Evolutionary conservation across 148 eudicot species (phyloP).

Genomic region (Rhododendron griersonianum): DNA sequence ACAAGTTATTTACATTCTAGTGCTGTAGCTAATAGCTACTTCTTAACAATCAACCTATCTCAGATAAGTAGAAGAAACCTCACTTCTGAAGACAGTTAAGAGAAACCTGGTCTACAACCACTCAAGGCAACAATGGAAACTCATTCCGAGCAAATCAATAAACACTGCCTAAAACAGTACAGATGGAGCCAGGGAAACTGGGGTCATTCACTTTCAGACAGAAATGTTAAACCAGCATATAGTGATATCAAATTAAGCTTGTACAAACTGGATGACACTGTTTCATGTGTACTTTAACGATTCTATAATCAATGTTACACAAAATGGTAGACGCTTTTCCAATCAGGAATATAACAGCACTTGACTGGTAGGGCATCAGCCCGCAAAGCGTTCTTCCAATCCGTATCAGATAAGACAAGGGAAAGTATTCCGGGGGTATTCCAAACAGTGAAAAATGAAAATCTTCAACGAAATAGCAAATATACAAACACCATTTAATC

Average conservation of each 20-base stretch:
- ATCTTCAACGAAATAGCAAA: neutral
- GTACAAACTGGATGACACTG: neutral
- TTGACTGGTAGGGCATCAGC: neutral
- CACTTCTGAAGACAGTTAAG: neutral
- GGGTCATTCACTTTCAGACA: neutral
- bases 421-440: neutral
- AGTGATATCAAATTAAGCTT: neutral
- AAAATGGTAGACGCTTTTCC: neutral
- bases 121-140: neutral
- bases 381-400: neutral
- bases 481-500: no score
- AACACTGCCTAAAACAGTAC: neutral
- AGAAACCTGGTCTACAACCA: neutral
- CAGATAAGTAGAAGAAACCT: neutral
- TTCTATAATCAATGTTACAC: neutral
- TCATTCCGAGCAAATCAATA: neutral
- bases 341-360: neutral
- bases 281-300: neutral
- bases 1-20: neutral
- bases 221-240: neutral
- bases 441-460: neutral
- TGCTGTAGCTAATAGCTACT: neutral
- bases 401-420: neutral
- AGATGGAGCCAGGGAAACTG: neutral
- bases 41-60: neutral